A percentile compares a stretch with the other conserved stretches of the same genome.
Evolutionary conservation across 345 rosid genomes (phyloP).

Genomic region (Syzygium grande): DNA sequence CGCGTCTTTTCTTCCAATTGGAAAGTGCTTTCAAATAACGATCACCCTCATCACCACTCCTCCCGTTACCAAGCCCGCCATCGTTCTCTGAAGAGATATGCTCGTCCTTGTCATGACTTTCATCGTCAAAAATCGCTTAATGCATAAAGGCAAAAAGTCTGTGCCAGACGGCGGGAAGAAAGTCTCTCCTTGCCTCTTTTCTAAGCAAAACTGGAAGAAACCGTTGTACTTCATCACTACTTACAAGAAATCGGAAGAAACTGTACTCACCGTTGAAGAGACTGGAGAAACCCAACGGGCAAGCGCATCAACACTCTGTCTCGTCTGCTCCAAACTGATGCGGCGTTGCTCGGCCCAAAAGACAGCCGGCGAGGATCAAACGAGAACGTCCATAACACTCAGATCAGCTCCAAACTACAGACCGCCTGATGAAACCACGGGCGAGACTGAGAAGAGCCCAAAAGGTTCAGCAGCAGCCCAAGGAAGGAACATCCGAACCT

Average conservation of each 20-base stretch:
- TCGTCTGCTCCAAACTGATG: not conserved
- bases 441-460: not conserved
- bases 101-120: not conserved
- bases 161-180: not conserved
- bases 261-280: not conserved
- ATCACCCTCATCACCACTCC: not conserved
- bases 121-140: not conserved
- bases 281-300: not conserved
- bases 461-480: not conserved
- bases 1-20: not conserved
- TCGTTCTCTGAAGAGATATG: not conserved
- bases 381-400: not conserved
- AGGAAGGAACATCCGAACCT: not conserved
- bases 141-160: not conserved
- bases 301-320: not conserved
- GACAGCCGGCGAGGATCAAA: not conserved
- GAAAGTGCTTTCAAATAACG: not conserved
- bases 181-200: not conserved
- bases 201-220: not conserved
- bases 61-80: slow-evolving; percentile 8
- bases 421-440: not conserved
- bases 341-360: not conserved
- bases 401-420: not conserved
- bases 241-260: not conserved
- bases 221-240: not conserved